Evolutionary conservation across 371 early-diverging fungal genomes (phyloP), one percentile per base, ranked within the genome.

Genomic region (Mortierella sp.): DNA sequence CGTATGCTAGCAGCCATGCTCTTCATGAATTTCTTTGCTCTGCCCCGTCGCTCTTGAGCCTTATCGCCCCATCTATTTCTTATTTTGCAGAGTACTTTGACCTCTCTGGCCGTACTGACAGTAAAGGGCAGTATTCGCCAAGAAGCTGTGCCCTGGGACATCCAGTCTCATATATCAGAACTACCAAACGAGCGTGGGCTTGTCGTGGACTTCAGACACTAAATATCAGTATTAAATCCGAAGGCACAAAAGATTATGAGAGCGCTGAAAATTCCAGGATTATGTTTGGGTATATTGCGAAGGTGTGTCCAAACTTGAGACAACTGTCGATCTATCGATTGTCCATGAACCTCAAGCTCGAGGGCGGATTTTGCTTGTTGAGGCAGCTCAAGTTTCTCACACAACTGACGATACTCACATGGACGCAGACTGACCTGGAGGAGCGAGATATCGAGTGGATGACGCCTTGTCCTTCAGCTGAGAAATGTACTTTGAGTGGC

Each of bases 211-310:
- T 72, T 15, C 48, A 41, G 13, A 72, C 66, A 1, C 40, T 72
- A n/a, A 36, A 59, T 4, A 32, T 72, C n/a, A 45, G 32, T 32
- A 33, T 71, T 36, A 24, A 15, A 0, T 33, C 65, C 4, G 2
- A 16, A 40, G 28, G 47, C 40, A 60, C 38, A 1, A 4, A 4
- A 8, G 66, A 65, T 45, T 19, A 55, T 41, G 53, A 63, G 45
- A 69, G 57, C 15, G 32, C 41, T 13, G 53, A 50, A 43, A 65
- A 65, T 13, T 38, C 65, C 3, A 65, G 72, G 15, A 65, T 65
- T 28, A 72, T 72, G 72, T 72, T 72, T 67, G 67, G 67, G 21
- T 72, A 72, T 53, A 28, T 72, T 40, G 43, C 62, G n/a, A 59
- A 36, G 24, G 67, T 61, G 16, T 72, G 72, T 28, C 72, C 72